Percentiles rank a stretch among this genome's conserved stretches.
phyloP scores from a whole-genome alignment of 345 rosid species.

The Angophora floribunda region DNA sequence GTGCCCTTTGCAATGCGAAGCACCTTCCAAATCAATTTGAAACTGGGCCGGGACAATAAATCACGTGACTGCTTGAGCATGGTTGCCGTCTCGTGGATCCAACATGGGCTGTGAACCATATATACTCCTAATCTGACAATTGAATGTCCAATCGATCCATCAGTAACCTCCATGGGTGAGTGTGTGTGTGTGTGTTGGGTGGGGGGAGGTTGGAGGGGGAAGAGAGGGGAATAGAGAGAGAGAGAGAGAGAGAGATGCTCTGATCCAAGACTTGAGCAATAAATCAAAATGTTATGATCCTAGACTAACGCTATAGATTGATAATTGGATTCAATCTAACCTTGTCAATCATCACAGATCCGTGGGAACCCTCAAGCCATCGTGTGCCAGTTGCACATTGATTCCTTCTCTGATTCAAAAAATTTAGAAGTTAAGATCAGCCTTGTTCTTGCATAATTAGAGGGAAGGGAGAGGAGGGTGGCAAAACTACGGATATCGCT shows the following conservation, averaged over 20 bases:
- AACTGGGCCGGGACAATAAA: background rate
- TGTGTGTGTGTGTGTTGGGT: no score
- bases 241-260: background rate
- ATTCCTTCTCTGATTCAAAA: constrained; percentile 75
- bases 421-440: background rate
- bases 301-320: background rate
- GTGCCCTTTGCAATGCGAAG: background rate
- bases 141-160: background rate
- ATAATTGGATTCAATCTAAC: background rate
- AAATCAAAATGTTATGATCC: background rate
- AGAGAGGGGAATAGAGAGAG: no score
- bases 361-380: constrained; percentile 75
- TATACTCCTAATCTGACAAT: background rate
- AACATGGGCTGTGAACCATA: background rate
- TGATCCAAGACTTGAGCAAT: background rate
- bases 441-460: background rate
- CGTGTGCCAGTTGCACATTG: constrained; percentile 72
- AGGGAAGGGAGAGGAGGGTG: background rate
- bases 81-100: background rate
- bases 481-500: background rate
- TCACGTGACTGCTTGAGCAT: background rate
- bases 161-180: background rate
- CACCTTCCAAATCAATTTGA: background rate
- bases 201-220: no score
- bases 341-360: constrained; percentile 29